These are phyloP conservation scores for Orbilia ellipsospora DNA, from an alignment of 2,329 filamentous ascomycete species.

Conservation along the genomic window DNA sequence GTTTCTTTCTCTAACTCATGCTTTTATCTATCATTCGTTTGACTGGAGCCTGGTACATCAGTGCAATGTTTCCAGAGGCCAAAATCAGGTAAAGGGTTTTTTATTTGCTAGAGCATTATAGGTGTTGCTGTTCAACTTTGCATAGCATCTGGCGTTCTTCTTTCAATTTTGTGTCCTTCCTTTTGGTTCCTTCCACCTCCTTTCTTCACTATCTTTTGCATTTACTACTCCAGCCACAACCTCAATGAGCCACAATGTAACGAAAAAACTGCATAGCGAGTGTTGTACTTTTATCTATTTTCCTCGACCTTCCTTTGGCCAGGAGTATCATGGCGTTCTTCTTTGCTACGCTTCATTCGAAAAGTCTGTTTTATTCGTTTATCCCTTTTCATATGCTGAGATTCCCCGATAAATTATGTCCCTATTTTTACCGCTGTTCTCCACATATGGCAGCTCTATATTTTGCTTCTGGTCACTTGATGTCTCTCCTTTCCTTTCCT, in stretches of 20 bases:
- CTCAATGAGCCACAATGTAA: slow-evolving; percentile 9
- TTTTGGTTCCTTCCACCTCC: slow-evolving; percentile 9
- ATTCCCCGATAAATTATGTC: slow-evolving; percentile 3
- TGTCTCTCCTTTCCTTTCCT: too few relatives aligned
- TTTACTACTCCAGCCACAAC: neutral
- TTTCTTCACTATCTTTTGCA: neutral
- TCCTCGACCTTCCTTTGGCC: neutral
- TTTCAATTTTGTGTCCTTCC: slow-evolving; percentile 1
- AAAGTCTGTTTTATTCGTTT: neutral
- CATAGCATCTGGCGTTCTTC: slow-evolving; percentile 32
- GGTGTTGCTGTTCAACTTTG: neutral
- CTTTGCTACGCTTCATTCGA: too few relatives aligned
- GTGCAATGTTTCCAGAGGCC: too few relatives aligned
- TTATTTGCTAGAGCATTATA: neutral
- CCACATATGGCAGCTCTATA: neutral
- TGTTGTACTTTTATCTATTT: slow-evolving; percentile 23
- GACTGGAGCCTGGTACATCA: neutral
- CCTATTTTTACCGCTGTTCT: neutral
- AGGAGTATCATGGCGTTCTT: slow-evolving; percentile 7
- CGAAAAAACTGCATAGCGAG: slow-evolving; percentile 43
- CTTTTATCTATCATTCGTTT: neutral
- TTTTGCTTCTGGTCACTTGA: too few relatives aligned
- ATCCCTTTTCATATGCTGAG: neutral
- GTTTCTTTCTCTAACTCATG: neutral
- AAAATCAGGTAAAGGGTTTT: neutral